A percentile compares a stretch with the other conserved stretches of the same genome.
Evolutionary conservation across 805 yeast species (phyloP).

Genomic region (Candida ascalaphidarum): DNA sequence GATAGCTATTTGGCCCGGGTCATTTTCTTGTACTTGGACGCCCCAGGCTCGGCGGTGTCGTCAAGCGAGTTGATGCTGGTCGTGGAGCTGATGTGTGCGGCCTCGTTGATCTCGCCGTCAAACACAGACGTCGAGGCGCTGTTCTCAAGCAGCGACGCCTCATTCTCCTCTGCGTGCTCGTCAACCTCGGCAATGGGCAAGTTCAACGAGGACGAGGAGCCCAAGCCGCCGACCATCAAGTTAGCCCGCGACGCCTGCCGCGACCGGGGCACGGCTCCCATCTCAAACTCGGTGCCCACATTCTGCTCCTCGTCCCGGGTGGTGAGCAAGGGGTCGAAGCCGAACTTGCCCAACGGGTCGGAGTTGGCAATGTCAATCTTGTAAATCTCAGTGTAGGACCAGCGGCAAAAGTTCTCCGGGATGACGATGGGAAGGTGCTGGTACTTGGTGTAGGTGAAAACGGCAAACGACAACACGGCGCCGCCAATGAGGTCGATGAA

Average conservation of each 20-base stretch:
- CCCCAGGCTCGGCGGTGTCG: slow-evolving; percentile 13
- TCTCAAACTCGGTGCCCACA: slow-evolving; percentile 11
- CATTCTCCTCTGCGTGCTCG: not conserved
- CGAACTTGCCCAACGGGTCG: slow-evolving; percentile 19
- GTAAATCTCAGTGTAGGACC: slow-evolving; percentile 45
- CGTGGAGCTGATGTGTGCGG: slow-evolving; percentile 17
- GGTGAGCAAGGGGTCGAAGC: no score
- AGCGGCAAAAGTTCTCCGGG: slow-evolving; percentile 51
- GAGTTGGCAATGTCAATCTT: slow-evolving; percentile 15
- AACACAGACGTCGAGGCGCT: slow-evolving; percentile 33
- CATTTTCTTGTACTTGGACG: no score
- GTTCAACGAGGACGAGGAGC: no score
- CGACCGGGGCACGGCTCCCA: slow-evolving; percentile 16
- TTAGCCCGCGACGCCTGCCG: slow-evolving; percentile 18
- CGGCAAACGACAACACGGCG: slow-evolving; percentile 65
- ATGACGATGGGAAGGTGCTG: slow-evolving; percentile 57
- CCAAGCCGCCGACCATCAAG: slow-evolving; percentile 1
- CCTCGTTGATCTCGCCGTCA: slow-evolving; percentile 14
- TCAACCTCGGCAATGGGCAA: not conserved
- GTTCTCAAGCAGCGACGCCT: slow-evolving; percentile 21
- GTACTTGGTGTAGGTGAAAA: slow-evolving; percentile 63
- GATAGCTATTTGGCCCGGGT: no score
- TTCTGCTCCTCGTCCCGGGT: slow-evolving; percentile 3
- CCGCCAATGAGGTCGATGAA: slow-evolving; percentile 94
- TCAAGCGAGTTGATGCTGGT: slow-evolving; percentile 29